phyloP scores from a whole-genome alignment of 371 early-diverging fungal species.

The Mortierella sp. region DNA sequence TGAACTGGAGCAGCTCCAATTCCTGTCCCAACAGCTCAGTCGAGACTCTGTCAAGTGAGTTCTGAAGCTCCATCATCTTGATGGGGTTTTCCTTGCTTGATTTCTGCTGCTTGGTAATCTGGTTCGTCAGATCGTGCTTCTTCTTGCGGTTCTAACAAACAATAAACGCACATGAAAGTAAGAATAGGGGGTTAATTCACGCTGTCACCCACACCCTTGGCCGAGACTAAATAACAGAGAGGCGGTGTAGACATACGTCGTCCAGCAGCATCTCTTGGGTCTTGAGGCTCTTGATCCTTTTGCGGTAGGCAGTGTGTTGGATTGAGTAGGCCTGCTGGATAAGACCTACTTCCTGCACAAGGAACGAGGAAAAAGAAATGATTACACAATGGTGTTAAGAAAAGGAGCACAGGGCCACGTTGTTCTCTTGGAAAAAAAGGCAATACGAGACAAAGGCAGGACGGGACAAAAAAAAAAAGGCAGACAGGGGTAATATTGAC shows the following conservation, averaged over 20 bases:
- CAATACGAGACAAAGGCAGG: neutral
- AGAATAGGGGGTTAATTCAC: neutral
- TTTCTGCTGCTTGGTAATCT: slow-evolving; percentile 34
- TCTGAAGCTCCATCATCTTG: slow-evolving; percentile 40
- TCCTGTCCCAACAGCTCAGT: slow-evolving; percentile 26
- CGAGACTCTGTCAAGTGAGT: slow-evolving; percentile 19
- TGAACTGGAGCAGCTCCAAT: slow-evolving; percentile 30
- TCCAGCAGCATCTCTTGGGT: slow-evolving; percentile 35
- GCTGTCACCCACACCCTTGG: neutral
- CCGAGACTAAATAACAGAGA: neutral
- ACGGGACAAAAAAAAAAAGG: neutral
- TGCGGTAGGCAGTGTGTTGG: slow-evolving; percentile 28
- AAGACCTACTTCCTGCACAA: slow-evolving; percentile 27
- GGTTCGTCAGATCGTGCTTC: slow-evolving; percentile 34
- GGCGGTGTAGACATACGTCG: slow-evolving; percentile 17
- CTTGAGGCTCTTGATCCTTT: slow-evolving; percentile 34
- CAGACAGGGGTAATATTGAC: neutral
- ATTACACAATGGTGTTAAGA: slow-evolving; percentile 1
- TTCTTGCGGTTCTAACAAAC: slow-evolving; percentile 30
- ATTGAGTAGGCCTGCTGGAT: slow-evolving; percentile 32
- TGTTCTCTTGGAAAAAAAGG: neutral
- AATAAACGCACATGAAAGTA: neutral
- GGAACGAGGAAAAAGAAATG: neutral
- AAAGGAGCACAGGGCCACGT: neutral
- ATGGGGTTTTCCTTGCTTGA: slow-evolving; percentile 43